These are phyloP conservation scores for Chytridium lagenaria DNA, from an alignment of 371 early-diverging fungal species.

Conservation along the genomic window DNA sequence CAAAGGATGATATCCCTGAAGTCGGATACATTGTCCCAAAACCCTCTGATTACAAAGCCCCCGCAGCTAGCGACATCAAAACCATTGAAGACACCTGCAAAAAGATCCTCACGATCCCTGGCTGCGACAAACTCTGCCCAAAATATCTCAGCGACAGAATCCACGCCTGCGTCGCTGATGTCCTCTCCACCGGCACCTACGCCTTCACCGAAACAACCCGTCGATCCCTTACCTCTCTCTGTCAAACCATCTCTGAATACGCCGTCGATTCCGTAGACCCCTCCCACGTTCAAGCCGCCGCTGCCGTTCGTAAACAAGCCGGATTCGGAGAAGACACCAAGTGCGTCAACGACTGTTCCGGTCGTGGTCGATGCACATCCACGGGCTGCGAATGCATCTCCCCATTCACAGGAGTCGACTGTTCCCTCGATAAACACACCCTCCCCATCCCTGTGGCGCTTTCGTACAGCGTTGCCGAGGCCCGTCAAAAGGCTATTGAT, in stretches of 20 bases:
- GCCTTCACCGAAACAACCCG: constrained; percentile 22
- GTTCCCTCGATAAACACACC: constrained; percentile 9
- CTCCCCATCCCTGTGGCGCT: background rate
- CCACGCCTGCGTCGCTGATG: constrained; percentile 22
- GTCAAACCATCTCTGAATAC: background rate
- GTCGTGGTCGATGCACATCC: constrained; percentile 16
- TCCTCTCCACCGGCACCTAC: constrained; percentile 20
- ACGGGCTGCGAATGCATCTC: constrained; percentile 21
- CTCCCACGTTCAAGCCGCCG: background rate
- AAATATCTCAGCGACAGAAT: background rate
- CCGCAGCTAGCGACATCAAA: constrained; percentile 3
- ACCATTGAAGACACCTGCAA: constrained; percentile 14
- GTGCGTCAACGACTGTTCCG: constrained; percentile 26
- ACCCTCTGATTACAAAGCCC: background rate
- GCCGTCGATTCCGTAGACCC: background rate
- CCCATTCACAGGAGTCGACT: constrained; percentile 24
- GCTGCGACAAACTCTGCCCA: constrained; percentile 13
- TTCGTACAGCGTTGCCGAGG: background rate
- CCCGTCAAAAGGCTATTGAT: background rate
- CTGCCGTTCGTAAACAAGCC: background rate
- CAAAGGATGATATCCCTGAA: no score
- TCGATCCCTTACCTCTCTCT: background rate
- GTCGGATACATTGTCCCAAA: background rate
- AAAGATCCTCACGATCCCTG: constrained; percentile 14
- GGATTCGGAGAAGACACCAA: constrained; percentile 14